These are phyloP conservation scores for Saccharomycopsis capsularis DNA, from an alignment of 805 yeast genomes.

Conservation along the genomic window DNA sequence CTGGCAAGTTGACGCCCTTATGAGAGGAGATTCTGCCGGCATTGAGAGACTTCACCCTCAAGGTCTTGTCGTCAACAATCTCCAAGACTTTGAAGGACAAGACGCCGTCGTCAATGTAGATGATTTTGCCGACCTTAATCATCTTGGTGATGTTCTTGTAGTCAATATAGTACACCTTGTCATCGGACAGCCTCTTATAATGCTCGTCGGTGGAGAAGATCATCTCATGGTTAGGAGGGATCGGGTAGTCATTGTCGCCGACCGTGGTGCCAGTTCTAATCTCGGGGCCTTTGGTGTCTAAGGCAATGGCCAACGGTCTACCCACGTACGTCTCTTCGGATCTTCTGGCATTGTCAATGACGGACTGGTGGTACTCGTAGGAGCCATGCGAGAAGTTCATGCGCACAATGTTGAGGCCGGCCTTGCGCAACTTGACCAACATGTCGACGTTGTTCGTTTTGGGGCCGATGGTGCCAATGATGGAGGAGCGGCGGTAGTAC, in stretches of 20 bases:
- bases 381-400: constrained; percentile 99
- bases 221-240: constrained; percentile 83
- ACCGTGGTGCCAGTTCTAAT: constrained; percentile 96
- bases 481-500: constrained; percentile 86
- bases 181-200: constrained; percentile 66
- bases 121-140: constrained; percentile 77
- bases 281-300: constrained; percentile 99
- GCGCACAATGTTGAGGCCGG: constrained; percentile 95
- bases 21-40: constrained; percentile 94
- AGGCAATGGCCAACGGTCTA: constrained; percentile 96
- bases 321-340: constrained; percentile 87
- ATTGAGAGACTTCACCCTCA: constrained; percentile 84
- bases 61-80: constrained; percentile 68
- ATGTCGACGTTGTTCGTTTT: constrained; percentile 87
- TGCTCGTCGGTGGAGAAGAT: constrained; percentile 84
- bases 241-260: constrained; percentile 74
- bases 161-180: constrained; percentile 80
- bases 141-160: constrained; percentile 96
- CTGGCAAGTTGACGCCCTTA: constrained; percentile 99
- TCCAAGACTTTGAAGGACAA: constrained; percentile 88
- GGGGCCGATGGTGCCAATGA: constrained; percentile 98
- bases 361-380: constrained; percentile 95
- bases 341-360: constrained; percentile 91
- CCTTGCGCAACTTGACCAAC: constrained; percentile 83
- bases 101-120: constrained; percentile 97